A percentile compares a stretch with the other conserved stretches of the same genome.
Conservation (phyloP, 495 filamentous ascomycete genomes). For the Hyaloscypha hepaticicola region DNA sequence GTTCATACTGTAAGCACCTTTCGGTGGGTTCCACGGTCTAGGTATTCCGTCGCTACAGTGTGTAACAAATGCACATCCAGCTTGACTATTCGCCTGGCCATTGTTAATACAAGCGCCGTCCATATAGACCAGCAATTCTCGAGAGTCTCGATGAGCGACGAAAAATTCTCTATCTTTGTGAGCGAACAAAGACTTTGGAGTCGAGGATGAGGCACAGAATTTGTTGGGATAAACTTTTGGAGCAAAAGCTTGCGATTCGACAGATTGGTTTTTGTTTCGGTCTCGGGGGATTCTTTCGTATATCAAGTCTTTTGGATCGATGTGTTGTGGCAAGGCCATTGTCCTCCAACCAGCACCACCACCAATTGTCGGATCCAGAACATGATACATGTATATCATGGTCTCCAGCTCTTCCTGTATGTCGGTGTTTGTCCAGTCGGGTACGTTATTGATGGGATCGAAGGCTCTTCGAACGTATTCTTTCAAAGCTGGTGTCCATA, state of each 20-base stretch:
- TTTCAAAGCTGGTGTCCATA: neutral
- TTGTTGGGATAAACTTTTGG: neutral
- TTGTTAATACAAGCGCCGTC: slow-evolving; percentile 30
- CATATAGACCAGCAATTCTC: slow-evolving; percentile 7
- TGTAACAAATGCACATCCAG: slow-evolving; percentile 29
- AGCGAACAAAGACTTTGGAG: neutral
- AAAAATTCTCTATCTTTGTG: neutral
- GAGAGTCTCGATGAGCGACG: neutral
- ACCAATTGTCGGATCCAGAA: neutral
- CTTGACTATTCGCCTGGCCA: slow-evolving; percentile 21
- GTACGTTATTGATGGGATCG: neutral
- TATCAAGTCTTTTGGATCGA: neutral
- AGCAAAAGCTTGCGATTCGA: neutral
- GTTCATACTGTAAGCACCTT: neutral
- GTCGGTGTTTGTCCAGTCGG: neutral
- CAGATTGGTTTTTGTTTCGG: neutral
- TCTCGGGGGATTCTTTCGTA: neutral
- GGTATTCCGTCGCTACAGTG: neutral
- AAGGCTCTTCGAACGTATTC: neutral
- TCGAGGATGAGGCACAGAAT: neutral
- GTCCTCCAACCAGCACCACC: neutral
- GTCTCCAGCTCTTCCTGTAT: neutral
- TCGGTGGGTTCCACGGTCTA: neutral
- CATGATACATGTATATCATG: neutral
- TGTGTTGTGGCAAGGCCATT: neutral